These are phyloP conservation scores for Apiospora koreana DNA, from an alignment of 2,329 filamentous ascomycete genomes.

Conservation along the genomic window DNA sequence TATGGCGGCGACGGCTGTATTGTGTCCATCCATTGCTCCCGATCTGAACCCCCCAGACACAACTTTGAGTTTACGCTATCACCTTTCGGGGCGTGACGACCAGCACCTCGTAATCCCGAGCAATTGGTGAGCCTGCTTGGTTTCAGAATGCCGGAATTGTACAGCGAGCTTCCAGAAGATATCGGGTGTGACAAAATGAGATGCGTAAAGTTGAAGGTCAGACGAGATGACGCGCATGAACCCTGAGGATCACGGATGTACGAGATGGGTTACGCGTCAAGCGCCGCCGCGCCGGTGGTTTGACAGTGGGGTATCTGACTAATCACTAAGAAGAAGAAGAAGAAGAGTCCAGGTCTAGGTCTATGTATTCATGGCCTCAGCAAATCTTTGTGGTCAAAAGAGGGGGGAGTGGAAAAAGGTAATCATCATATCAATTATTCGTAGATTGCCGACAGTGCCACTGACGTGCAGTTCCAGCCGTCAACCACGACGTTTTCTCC, in stretches of 20 bases:
- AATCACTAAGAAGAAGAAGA: not conserved
- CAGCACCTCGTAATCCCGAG: not conserved
- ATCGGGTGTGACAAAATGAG: not conserved
- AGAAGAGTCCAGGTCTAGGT: not conserved
- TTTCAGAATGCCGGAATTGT: not conserved
- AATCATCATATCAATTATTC: not conserved
- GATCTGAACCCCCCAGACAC: not conserved
- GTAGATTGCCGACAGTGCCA: slow-evolving; percentile 23
- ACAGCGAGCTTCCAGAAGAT: not conserved
- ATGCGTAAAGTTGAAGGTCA: not conserved
- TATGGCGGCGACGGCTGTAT: slow-evolving; percentile 44
- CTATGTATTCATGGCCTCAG: not conserved
- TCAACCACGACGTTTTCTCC: slow-evolving; percentile 27
- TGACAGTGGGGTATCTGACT: slow-evolving; percentile 4
- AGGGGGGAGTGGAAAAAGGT: not conserved
- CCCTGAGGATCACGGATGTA: not conserved
- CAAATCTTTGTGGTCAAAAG: not conserved
- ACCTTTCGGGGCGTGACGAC: not conserved
- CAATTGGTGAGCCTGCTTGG: not conserved
- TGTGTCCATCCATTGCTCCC: slow-evolving; percentile 44
- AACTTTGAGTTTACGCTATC: not conserved
- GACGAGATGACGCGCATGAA: not conserved
- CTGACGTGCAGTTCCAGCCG: slow-evolving; percentile 27
- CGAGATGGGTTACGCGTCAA: slow-evolving; percentile 4
- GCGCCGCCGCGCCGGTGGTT: slow-evolving; percentile 1